Conservation (phyloP, 176 grass and related monocot species). For the Elaeis guineensis region DNA sequence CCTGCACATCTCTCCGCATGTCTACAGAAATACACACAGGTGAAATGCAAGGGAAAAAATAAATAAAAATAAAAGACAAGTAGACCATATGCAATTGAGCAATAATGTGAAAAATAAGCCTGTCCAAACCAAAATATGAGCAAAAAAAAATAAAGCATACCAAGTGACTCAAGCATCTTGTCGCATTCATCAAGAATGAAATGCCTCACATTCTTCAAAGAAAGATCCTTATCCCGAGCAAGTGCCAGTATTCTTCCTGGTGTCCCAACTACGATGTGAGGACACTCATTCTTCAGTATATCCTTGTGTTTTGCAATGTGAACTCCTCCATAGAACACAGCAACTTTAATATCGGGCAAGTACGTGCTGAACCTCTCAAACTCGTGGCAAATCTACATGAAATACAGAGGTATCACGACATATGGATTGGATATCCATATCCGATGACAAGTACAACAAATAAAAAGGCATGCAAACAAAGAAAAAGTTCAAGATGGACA, state of each 20-base stretch:
- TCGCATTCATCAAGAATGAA: slow-evolving; percentile 99
- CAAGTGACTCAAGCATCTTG: slow-evolving; percentile 97
- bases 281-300: slow-evolving; percentile 95
- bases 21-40: slow-evolving; percentile 41
- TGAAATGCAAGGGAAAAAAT: not conserved
- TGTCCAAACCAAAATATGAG: no score
- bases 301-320: slow-evolving; percentile 93
- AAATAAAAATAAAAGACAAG: not conserved
- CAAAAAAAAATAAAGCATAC: slow-evolving; percentile 26
- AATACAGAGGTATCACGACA: not conserved
- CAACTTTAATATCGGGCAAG: slow-evolving; percentile 76
- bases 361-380: slow-evolving; percentile 99
- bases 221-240: slow-evolving; percentile 80
- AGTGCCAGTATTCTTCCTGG: slow-evolving; percentile 38
- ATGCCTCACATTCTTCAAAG: slow-evolving; percentile 98
- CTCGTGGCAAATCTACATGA: slow-evolving; percentile 78
- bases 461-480: no score
- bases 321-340: slow-evolving; percentile 97
- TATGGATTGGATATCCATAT: no score
- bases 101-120: no score
- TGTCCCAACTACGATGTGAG: slow-evolving; percentile 94
- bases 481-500: not conserved
- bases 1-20: slow-evolving; percentile 96
- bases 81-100: no score
- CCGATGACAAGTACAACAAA: no score